Base-by-base conservation (phyloP, 2,329 filamentous ascomycete species). In the Setomelanomma holmii region DNA sequence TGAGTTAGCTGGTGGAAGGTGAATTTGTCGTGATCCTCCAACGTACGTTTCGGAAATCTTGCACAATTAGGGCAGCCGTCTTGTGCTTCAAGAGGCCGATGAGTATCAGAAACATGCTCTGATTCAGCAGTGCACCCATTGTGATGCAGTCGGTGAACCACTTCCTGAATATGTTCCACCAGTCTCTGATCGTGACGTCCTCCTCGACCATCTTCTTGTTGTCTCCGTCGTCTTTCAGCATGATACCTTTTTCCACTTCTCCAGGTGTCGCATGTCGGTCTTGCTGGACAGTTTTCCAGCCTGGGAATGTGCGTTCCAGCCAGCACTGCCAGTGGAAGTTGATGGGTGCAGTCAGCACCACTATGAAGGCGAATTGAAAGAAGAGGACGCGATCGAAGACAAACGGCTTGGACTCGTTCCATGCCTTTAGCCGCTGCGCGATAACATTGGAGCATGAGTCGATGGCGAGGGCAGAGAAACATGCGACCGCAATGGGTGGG, bases 251-350 rank as follows among this genome's bases (percentile, higher is more conserved):
- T 50, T 72, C 70, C 35, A 67, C 70, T 20, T 62, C 63, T 22
- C 63, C 62, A 20, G 58, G 49, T 3, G 40, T 49, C n/a, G 50
- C 53, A 21, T 53, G 49, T 21, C 63, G 49, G 20, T 55, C 60
- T 20, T 53, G 57, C 40, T 56, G 67, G 2, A 66, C 61, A 1
- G 57, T 60, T 58, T 63, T 71, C 69, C 69, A 74, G 0, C 88
- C 87, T 0, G 92, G 92, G 67, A 91, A 96, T 4, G 81, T 78
- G 7, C 82, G 77, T 72, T 96, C 92, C 33, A 96, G 82, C 72
- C 84, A 89, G 34, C 86, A 83, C 80, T 96, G 92, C 92, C 91
- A 96, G 64, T 90, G 74, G 69, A 90, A 91, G 75, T 97, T 96
- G 36, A 90, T 88, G 1, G 92, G 91, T 21, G 88, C 88, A 68